A percentile compares a stretch with the other conserved stretches of the same genome.
phyloP scores from a whole-genome alignment of 495 filamentous ascomycete species.

The Aspergillus coremiiformis region DNA sequence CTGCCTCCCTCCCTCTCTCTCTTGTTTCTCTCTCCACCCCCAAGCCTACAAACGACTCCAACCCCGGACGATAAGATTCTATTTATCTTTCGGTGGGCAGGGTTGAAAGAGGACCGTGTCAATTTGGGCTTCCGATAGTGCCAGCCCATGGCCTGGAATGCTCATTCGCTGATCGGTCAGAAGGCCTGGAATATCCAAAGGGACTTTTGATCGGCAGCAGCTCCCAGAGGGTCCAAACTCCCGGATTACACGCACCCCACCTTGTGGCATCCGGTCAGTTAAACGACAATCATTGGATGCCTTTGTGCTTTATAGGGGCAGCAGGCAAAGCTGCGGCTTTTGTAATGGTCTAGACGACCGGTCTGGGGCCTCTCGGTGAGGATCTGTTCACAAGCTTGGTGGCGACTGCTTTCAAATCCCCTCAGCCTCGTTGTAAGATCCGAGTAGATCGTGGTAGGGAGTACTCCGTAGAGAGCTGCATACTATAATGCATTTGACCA shows the following conservation, averaged over 20 bases:
- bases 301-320: conserved; percentile 8
- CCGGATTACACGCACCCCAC: conserved; percentile 5
- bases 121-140: background rate
- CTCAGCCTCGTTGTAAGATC: conserved; percentile 1
- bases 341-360: background rate
- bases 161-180: background rate
- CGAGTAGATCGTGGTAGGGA: background rate
- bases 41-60: background rate
- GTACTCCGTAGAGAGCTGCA: no score
- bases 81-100: background rate
- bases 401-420: conserved; percentile 5
- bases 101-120: background rate
- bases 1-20: background rate
- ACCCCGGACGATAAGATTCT: background rate
- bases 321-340: conserved; percentile 1
- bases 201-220: background rate
- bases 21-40: background rate
- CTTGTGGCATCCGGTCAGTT: background rate
- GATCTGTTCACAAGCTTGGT: background rate
- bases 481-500: no score
- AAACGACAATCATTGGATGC: conserved; percentile 11
- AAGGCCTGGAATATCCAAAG: background rate
- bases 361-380: conserved; percentile 9
- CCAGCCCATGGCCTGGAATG: background rate
- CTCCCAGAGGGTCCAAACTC: conserved; percentile 7